A percentile compares a stretch with the other conserved stretches of the same genome.
These are phyloP conservation scores for Stagonosporopsis cucurbitacearum DNA, from an alignment of 2,329 filamentous ascomycete species.

Conservation along the genomic window DNA sequence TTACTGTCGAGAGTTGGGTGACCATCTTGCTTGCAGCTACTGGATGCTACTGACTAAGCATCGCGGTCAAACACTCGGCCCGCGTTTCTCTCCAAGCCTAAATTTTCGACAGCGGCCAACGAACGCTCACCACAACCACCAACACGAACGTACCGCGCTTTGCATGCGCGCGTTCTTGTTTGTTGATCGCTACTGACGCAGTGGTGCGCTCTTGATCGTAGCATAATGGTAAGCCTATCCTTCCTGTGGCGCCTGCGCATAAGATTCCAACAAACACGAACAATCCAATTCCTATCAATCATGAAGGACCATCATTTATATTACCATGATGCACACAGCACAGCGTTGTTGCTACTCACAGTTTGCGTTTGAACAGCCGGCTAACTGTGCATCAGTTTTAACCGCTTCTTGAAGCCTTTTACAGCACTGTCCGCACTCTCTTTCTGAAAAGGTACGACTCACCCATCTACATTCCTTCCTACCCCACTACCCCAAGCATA, in stretches of 20 bases:
- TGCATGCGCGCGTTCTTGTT: conserved; percentile 21
- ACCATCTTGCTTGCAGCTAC: conserved; percentile 6
- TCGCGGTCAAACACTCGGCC: conserved; percentile 7
- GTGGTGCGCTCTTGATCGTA: conserved; percentile 10
- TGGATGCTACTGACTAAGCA: conserved; percentile 3
- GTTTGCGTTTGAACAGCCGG: conserved; percentile 3
- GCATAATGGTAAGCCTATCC: conserved; percentile 24
- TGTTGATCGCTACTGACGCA: conserved; percentile 24
- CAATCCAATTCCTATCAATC: conserved; percentile 66
- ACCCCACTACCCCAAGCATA: conserved; percentile 40
- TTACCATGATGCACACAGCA: conserved; percentile 60
- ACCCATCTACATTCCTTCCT: conserved; percentile 9
- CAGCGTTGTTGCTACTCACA: conserved; percentile 10
- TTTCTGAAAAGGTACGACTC: conserved; percentile 52
- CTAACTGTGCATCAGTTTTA: conserved; percentile 29
- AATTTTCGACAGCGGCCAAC: conserved; percentile 34
- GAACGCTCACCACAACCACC: conserved; percentile 20
- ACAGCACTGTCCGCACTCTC: neutral
- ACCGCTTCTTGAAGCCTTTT: neutral
- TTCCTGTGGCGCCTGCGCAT: conserved; percentile 31
- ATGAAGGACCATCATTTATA: conserved; percentile 60
- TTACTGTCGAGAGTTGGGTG: conserved; percentile 1
- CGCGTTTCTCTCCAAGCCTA: conserved; percentile 20
- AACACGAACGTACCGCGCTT: conserved; percentile 21
- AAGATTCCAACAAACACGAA: conserved; percentile 55